These are phyloP conservation scores for Tetrahymena elliotti DNA, from an alignment of 73 alveolate genomes.

Conservation along the genomic window DNA sequence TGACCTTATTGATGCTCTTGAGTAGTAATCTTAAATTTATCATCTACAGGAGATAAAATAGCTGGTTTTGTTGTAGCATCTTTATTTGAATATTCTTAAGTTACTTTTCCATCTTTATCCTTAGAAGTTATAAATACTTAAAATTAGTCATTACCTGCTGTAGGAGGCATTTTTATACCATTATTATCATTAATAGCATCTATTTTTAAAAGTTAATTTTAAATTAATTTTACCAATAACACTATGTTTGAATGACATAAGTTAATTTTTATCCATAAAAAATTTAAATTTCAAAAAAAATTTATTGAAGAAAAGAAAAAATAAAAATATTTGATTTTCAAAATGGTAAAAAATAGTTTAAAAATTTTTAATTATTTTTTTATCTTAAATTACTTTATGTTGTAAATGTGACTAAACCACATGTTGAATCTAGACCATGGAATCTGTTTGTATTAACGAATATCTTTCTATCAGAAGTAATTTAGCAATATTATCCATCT, in stretches of 20 bases:
- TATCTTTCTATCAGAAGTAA: conserved; percentile 26
- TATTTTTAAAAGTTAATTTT: not conserved
- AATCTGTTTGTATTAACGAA: conserved; percentile 2
- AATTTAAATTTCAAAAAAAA: no score
- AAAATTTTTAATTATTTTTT: no score
- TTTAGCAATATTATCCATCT: conserved; percentile 14
- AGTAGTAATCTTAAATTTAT: not conserved
- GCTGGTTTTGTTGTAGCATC: conserved; percentile 24
- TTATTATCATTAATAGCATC: not conserved
- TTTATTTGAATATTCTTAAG: conserved; percentile 10
- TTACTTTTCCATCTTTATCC: not conserved
- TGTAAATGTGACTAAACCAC: conserved; percentile 23
- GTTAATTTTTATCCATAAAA: no score
- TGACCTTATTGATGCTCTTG: not conserved
- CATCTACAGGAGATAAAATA: conserved; percentile 1
- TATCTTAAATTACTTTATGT: not conserved
- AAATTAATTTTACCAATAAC: no score
- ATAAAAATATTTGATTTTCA: not conserved
- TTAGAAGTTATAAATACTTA: conserved; percentile 26
- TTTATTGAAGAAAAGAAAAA: not conserved
- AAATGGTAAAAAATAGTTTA: no score
- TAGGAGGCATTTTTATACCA: conserved; percentile 32
- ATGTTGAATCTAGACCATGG: conserved; percentile 12
- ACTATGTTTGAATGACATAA: no score
- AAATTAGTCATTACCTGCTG: conserved; percentile 11